These are phyloP conservation scores for Salix caprea DNA, from an alignment of 345 rosid genomes.

Conservation along the genomic window DNA sequence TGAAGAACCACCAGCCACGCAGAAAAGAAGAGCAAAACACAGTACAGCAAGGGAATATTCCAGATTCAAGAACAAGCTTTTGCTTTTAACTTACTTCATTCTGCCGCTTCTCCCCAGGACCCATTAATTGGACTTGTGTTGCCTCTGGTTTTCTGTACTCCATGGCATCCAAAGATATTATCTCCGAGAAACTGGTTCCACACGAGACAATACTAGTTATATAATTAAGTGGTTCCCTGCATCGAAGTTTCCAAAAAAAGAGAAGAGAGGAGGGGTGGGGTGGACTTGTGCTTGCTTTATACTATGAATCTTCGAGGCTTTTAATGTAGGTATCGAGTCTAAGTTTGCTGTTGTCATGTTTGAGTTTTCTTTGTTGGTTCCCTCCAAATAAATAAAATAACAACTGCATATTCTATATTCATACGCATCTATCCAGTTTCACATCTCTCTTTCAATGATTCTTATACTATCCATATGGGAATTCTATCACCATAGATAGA, in stretches of 20 bases:
- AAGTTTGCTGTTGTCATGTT: neutral
- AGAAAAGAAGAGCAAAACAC: neutral
- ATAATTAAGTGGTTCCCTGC: neutral
- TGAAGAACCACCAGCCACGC: neutral
- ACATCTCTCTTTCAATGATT: neutral
- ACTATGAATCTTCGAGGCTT: neutral
- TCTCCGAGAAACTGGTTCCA: neutral
- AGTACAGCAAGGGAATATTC: neutral
- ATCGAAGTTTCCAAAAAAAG: neutral
- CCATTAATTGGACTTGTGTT: constrained; percentile 28
- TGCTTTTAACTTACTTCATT: constrained; percentile 64
- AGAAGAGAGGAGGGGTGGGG: neutral
- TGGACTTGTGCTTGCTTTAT: neutral
- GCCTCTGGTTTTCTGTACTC: neutral
- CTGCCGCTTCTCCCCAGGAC: constrained; percentile 61
- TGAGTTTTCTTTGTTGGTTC: neutral
- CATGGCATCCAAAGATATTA: neutral
- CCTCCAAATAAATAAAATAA: neutral
- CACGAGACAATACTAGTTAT: neutral
- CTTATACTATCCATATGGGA: neutral
- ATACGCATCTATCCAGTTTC: neutral
- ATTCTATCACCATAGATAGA: neutral
- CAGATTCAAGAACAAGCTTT: constrained; percentile 29
- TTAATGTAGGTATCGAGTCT: neutral
- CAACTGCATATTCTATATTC: neutral